Evolutionary conservation across 345 rosid species (phyloP).

Genomic region (Citrus maxima): DNA sequence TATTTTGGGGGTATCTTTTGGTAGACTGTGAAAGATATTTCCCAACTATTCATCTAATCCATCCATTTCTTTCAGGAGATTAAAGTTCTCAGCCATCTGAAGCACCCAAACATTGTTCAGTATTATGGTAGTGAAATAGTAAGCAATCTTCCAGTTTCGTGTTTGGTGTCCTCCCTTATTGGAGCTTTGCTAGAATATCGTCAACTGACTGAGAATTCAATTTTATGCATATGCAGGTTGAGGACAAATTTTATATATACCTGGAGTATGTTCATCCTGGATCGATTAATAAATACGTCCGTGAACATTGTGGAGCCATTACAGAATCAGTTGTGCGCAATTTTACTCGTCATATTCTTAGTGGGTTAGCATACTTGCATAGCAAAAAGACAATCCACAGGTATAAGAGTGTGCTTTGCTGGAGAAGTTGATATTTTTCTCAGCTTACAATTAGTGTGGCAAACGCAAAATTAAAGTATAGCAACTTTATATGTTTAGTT

Average conservation of each 20-base stretch:
- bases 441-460: neutral
- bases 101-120: conserved; percentile 97
- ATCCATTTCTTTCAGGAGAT: conserved; percentile 61
- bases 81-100: conserved; percentile 82
- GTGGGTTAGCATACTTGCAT: conserved; percentile 89
- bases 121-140: conserved; percentile 98
- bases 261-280: conserved; percentile 97
- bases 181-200: neutral
- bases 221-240: conserved; percentile 46
- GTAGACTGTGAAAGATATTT: no score
- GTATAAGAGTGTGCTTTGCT: conserved; percentile 27
- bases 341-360: conserved; percentile 92
- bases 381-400: conserved; percentile 87
- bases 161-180: neutral
- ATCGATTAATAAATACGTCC: conserved; percentile 79
- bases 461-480: neutral
- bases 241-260: conserved; percentile 80
- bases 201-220: conserved; percentile 12
- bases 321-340: conserved; percentile 88
- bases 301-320: conserved; percentile 88
- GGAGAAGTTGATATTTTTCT: conserved; percentile 3
- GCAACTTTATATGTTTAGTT: neutral
- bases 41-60: conserved; percentile 8
- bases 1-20: neutral
- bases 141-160: conserved; percentile 36